Conservation (phyloP, 2,329 filamentous ascomycete genomes). For the Aspergillaceae sp. region DNA sequence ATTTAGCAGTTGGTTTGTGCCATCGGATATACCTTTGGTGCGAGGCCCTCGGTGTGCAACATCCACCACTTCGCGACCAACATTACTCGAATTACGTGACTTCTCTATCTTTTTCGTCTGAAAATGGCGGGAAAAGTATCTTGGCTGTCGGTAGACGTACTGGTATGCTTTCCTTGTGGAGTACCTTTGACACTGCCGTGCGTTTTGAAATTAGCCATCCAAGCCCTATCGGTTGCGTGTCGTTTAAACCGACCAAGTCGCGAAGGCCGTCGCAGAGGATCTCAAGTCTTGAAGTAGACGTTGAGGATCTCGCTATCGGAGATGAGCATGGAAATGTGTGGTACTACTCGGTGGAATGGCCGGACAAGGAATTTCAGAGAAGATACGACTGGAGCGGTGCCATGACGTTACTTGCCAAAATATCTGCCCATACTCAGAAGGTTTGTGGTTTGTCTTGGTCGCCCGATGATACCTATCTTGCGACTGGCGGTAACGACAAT, state of each 20-base stretch:
- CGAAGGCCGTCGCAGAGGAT: constrained; percentile 42
- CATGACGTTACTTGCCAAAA: constrained; percentile 67
- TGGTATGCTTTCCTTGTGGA: constrained; percentile 68
- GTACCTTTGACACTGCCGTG: constrained; percentile 52
- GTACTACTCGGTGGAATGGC: constrained; percentile 87
- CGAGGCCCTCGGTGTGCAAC: constrained; percentile 59
- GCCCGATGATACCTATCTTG: constrained; percentile 63
- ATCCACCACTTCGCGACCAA: constrained; percentile 47
- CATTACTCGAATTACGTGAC: constrained; percentile 55
- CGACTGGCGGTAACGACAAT: constrained; percentile 90
- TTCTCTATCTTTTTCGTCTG: constrained; percentile 82
- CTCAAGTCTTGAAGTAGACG: constrained; percentile 48
- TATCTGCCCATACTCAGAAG: constrained; percentile 75
- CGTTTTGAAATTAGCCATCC: constrained; percentile 69
- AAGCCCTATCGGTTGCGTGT: constrained; percentile 65
- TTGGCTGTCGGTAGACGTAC: constrained; percentile 76
- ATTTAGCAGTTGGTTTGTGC: constrained; percentile 74
- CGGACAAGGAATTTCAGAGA: constrained; percentile 47
- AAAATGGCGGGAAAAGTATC: constrained; percentile 64
- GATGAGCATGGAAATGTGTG: constrained; percentile 76
- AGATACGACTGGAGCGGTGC: constrained; percentile 68
- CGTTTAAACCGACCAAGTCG: constrained; percentile 62
- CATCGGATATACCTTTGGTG: constrained; percentile 83
- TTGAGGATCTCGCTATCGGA: constrained; percentile 78
- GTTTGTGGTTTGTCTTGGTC: constrained; percentile 93